These are phyloP conservation scores for Inga oerstediana DNA, from an alignment of 306 rosid genomes.

Conservation along the genomic window DNA sequence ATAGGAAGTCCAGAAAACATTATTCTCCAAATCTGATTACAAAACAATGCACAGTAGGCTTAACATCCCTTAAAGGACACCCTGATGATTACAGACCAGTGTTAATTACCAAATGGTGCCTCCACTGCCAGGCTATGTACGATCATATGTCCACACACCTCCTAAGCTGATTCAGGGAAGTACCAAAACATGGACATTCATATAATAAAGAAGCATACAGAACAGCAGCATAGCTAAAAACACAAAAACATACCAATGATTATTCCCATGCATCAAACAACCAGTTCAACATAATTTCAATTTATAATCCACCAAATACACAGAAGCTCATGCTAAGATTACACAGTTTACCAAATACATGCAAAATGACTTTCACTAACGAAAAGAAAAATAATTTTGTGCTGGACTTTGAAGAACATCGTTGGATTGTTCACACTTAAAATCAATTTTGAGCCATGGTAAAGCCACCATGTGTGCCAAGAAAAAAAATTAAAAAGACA, in stretches of 20 bases:
- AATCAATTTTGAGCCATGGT: constrained; percentile 18
- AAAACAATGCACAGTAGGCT: background rate
- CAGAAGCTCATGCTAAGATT: background rate
- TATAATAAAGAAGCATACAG: background rate
- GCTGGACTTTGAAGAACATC: constrained; percentile 16
- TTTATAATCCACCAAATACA: background rate
- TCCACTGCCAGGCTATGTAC: background rate
- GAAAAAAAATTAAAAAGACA: background rate
- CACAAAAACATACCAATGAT: background rate
- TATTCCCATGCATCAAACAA: background rate
- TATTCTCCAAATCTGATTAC: background rate
- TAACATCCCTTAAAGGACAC: background rate
- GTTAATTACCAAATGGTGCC: background rate
- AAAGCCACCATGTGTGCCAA: background rate
- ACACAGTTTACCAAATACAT: constrained; percentile 18
- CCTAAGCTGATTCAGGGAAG: background rate
- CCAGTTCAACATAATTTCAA: background rate
- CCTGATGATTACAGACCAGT: background rate
- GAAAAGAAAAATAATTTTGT: background rate
- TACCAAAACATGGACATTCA: background rate
- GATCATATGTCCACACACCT: background rate
- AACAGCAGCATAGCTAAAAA: background rate
- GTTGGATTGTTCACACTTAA: constrained; percentile 10
- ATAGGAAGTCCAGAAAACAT: background rate
- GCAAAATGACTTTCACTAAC: background rate